Evolutionary conservation across 345 rosid species (phyloP), one percentile per base, ranked within the genome.

Genomic region (Citrus glauca): DNA sequence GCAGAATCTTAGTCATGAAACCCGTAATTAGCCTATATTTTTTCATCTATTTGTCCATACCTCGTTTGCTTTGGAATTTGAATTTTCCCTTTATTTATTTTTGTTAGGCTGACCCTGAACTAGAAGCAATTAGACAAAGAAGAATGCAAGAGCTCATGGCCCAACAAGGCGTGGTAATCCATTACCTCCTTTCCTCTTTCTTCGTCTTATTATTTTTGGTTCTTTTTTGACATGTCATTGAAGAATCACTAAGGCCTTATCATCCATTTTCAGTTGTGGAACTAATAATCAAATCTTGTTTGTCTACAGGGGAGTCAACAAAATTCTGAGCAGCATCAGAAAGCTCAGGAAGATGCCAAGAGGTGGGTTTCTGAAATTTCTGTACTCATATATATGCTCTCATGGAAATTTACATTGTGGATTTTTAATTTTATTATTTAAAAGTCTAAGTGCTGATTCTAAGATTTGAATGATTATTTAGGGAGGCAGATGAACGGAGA

Each of bases 131-230:
- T 17, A 91, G 99, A 67, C 91, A 92, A 79, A 91, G 94, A 85
- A 91, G 98, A 81, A 95, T 95, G 99, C 99, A 88, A 82, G 97
- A 95, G 86, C 93, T 95, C 22, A 93, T 93, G 99, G 97, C 92
- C 83, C 94, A 84, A 68, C 94, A 85, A 22, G 91, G 98, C 84
- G 24, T 72, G 83, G 95, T 93, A 88, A 75, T 80, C 35, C 11
- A 57, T 78, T 27, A 64, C 50, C 14, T 28, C 59, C n/a, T 65
- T 59, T 57, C 10, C 13, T 50, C 40, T 7, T 9, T 50, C 28
- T 40, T 40, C 24, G 25, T 6, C 0, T n/a, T 4, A 20, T 22
- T 55, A 37, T 9, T 17, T 17, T n/a, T 3, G 20, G 37, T 71
- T 63, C 9, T 20, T 42, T 50, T 10, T 74, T 14, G 22, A 24